phyloP scores from a whole-genome alignment of 1,284 basidiomycete genomes.

The Apiotrichum gracile region DNA sequence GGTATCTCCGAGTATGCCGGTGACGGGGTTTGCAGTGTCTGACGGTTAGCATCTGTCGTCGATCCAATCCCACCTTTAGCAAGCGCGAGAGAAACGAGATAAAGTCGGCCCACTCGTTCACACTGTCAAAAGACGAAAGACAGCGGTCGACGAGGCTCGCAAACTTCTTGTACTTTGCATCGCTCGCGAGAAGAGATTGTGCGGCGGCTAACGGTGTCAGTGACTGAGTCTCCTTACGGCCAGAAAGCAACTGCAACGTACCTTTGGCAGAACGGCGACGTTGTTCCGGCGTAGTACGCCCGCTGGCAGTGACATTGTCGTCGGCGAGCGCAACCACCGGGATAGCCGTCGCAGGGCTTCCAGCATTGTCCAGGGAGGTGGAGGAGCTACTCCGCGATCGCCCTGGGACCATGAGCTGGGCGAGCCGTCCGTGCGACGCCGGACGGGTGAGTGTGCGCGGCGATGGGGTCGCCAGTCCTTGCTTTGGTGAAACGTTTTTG shows the following conservation, averaged over 20 bases:
- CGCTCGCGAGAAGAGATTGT: constrained; percentile 47
- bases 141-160: constrained; percentile 84
- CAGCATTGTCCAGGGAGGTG: constrained; percentile 21
- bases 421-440: constrained; percentile 32
- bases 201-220: constrained; percentile 25
- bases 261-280: constrained; percentile 34
- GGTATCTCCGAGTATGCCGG: constrained; percentile 92
- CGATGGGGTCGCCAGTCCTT: not conserved
- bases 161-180: constrained; percentile 97
- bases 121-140: constrained; percentile 86
- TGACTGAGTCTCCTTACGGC: not conserved
- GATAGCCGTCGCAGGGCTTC: not conserved
- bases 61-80: constrained; percentile 63
- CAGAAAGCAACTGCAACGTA: constrained; percentile 5
- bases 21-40: constrained; percentile 79
- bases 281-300: constrained; percentile 40
- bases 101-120: constrained; percentile 99
- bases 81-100: constrained; percentile 94
- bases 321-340: constrained; percentile 26
- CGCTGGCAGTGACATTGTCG: constrained; percentile 18
- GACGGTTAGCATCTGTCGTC: not conserved
- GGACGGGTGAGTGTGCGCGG: constrained; percentile 22
- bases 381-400: constrained; percentile 32
- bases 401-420: constrained; percentile 36
- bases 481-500: too few relatives aligned